Evolutionary conservation across 2,329 filamentous ascomycete genomes (phyloP), one percentile per base, ranked within the genome.

Genomic region (Tetracladium maxilliforme): DNA sequence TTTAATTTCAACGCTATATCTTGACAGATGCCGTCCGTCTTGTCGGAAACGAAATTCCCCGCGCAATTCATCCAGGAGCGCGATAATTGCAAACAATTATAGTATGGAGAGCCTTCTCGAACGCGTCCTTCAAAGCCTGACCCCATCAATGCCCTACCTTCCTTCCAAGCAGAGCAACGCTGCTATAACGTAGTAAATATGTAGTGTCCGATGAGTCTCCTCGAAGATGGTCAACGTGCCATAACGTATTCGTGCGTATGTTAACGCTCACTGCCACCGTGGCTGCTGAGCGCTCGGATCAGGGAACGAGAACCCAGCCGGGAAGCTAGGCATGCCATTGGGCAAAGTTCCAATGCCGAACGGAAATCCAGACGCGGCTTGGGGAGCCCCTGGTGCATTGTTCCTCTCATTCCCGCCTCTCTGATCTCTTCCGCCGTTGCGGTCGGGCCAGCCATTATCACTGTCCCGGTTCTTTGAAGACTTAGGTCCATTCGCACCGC

Each of bases 401-500:
- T 32, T 23, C 19, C 23, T 23, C n/a, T 26, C 19, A 16, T 20
- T 22, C 14, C 26, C 20, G 6, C 21, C 34, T 12, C 18, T 8
- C 8, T 8, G 11, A 11, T 19, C 18, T 19, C 9, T 8, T 8
- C 27, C 23, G 13, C 32, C 26, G 9, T 40, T 34, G 16, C 37
- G 36, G 18, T 30, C 28, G 14, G 36, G 36, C n/a, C 29, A 31
- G 16, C 25, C 26, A 7, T 43, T 39, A 13, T 47, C 43, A 14
- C 45, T 41, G 8, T 45, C 42, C 10, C 38, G 37, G 20, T 42
- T 41, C 8, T 43, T 40, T 28, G 28, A 40, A 12, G 69, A 75
- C 40, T 72, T 73, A 25, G 70, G 70, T 4, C 71, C 70, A 40
- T 72, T 66, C 38, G 61, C 61, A 18, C 71, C 71, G 26, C 70